Base-by-base conservation (phyloP, 768 basidiomycete genomes). In the Calocybe indica region DNA sequence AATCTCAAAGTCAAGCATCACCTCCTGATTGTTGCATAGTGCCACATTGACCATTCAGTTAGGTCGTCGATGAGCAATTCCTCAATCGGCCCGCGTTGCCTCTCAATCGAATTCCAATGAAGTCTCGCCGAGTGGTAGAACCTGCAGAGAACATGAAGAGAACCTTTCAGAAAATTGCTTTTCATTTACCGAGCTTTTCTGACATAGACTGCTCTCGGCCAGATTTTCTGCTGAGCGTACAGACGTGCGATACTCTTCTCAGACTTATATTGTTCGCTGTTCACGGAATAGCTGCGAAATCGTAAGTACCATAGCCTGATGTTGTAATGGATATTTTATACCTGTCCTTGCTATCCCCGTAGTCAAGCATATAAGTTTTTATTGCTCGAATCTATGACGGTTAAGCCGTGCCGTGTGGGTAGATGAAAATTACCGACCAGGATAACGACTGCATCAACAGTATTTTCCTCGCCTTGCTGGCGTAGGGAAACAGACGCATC, bases 381-480 rank as follows among this genome's bases (percentile, higher is more conserved):
- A 89, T 79, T 7, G 82, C 82, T 40, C 78, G 72, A 40, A 88
- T 71, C 83, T 87, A 52, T 45, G 14, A 30, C 40, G 41, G 22
- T 50, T 45, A 12, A 49, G 44, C 15, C 50, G 22, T 14, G 28
- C 37, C 28, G 32, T 34, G 39, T 10, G 28, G 5, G 15, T 7
- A 31, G 13, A 6, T 29, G 14, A 40, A 46, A 30, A 29, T 13
- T 11, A 65, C 78, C 47, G 54, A 86, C 87, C 48, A 89, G 68
- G 60, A 80, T 77, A 53, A 85, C 78, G 12, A 91, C 85, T 5
- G 85, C 82, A 63, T 93, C 91, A 6, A 93, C 80, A 2, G 83
- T 85, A 53, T 85, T 87, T 63, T 88, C 84, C 57, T 86, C 83
- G 5, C 87, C 88, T 62, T 88, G 87, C 50, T 79, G 74, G 33